These are phyloP conservation scores for Malus hybrid DNA, from an alignment of 331 rosid genomes.

Conservation along the genomic window DNA sequence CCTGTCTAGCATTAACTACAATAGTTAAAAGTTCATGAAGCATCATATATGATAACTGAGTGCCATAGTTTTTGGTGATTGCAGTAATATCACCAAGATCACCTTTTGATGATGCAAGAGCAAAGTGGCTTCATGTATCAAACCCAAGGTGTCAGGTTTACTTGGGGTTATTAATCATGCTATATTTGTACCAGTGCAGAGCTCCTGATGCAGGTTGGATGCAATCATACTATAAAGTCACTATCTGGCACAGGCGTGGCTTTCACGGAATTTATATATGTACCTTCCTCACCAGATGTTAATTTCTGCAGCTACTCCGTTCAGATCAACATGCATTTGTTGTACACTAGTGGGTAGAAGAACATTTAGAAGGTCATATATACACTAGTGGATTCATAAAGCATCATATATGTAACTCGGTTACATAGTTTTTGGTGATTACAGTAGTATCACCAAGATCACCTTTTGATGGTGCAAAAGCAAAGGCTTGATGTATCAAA, in stretches of 20 bases:
- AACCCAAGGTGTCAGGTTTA: constrained; percentile 50
- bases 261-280: not conserved
- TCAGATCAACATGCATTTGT: constrained; percentile 6
- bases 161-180: constrained; percentile 73
- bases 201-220: constrained; percentile 4
- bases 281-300: not conserved
- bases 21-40: constrained; percentile 7
- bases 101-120: constrained; percentile 51
- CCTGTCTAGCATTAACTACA: not conserved
- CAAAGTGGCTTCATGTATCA: constrained; percentile 61
- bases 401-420: constrained; percentile 39
- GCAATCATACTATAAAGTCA: not conserved
- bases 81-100: constrained; percentile 41
- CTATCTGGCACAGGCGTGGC: not conserved
- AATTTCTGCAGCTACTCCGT: not conserved
- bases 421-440: constrained; percentile 52
- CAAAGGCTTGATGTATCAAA: constrained; percentile 62
- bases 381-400: constrained; percentile 1
- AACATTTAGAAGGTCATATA: not conserved
- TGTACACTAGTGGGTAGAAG: not conserved
- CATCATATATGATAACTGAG: constrained; percentile 39
- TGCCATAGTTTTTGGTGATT: constrained; percentile 53
- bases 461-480: constrained; percentile 53
- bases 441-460: constrained; percentile 40
- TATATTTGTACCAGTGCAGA: constrained; percentile 3